Conservation (phyloP, 106 monocot genomes). For the Alisma plantagoaquatica region DNA sequence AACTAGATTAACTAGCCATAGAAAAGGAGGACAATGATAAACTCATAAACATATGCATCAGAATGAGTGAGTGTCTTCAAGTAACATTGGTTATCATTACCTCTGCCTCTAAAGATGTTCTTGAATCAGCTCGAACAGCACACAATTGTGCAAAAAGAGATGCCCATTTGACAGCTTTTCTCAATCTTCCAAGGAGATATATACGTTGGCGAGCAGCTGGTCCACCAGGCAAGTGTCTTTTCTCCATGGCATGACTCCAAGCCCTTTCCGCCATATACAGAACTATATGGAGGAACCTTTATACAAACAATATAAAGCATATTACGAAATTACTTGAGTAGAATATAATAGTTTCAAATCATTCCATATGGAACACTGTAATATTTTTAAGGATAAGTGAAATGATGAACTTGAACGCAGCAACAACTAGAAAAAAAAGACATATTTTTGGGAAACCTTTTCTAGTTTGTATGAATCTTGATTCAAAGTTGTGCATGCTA, state of each 20-base stretch:
- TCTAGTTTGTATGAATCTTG: neutral
- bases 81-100: constrained; percentile 14
- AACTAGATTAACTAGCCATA: neutral
- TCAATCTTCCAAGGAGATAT: constrained; percentile 83
- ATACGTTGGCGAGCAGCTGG: constrained; percentile 81
- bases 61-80: neutral
- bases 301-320: neutral
- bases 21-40: neutral
- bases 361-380: neutral
- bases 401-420: neutral
- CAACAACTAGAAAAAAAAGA: neutral
- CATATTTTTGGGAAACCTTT: neutral
- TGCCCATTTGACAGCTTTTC: constrained; percentile 97
- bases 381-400: neutral
- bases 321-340: too few relatives aligned
- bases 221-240: constrained; percentile 86
- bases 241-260: constrained; percentile 99
- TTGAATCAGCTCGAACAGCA: constrained; percentile 73
- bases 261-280: constrained; percentile 97
- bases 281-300: constrained; percentile 90
- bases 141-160: constrained; percentile 83
- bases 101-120: constrained; percentile 97
- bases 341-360: too few relatives aligned
- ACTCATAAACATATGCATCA: neutral
- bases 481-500: neutral